Evolutionary conservation across 306 rosid genomes (phyloP), one percentile per base, ranked within the genome.

Genomic region (Fagus sylvatica): DNA sequence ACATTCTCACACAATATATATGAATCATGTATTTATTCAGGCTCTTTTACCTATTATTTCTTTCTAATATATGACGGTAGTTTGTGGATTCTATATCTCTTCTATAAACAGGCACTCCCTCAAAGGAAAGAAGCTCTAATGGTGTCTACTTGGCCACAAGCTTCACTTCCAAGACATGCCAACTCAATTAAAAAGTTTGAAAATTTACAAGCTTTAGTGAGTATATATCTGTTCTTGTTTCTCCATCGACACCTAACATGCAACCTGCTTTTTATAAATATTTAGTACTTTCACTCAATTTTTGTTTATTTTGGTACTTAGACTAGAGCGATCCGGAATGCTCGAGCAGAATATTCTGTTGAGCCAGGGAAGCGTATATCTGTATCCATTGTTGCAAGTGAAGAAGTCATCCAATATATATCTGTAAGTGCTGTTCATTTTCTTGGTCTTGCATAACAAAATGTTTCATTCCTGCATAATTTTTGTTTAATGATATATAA

Each of bases 271-370:
- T 53, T 55, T 75, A 33, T 15, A 19, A 17, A 39, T 16, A 61
- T 74, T 74, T 49, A 46, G 10, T 9, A 19, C 49, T 57, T 53
- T 65, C 43, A 59, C 51, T 62, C 39, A 43, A 16, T 13, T 51
- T 49, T 74, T 65, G 36, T 64, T 53, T 74, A 65, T 77, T 43
- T 22, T 81, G 41, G 30, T 76, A 73, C 46, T 54, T 83, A 94
- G 98, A 91, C 89, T 71, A 92, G 87, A 85, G 91, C 97, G 9
- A 79, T 94, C 74, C 83, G 98, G 81, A 94, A 94, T 92, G 94
- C 92, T 74, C 88, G 97, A 77, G 96, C 98, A 77, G 98, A 94
- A 88, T 92, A 94, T 84, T 90, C 97, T 72, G 98, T 94, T 87
- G 98, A 90, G 86, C 97, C 97, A 49, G 98, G 84, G 28, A 94